Percentiles rank a stretch among this genome's conserved stretches.
Evolutionary conservation across 2,329 filamentous ascomycete species (phyloP).

Genomic region (Colletotrichum paranaense): DNA sequence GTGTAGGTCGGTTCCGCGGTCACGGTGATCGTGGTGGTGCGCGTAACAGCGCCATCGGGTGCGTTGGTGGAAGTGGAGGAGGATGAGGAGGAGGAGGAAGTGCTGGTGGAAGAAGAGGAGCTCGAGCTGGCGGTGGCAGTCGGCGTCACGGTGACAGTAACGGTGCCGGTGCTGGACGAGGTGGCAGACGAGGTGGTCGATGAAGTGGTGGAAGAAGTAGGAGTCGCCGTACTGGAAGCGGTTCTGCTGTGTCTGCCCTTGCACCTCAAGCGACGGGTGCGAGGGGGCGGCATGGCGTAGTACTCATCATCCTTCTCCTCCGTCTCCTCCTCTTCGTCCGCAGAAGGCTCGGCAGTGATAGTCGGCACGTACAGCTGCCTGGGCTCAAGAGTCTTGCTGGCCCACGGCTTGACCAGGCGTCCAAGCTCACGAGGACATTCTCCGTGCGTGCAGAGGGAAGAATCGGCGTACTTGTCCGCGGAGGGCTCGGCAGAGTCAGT

Average conservation of each 20-base stretch:
- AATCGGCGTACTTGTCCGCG: too few relatives aligned
- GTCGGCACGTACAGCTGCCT: background rate
- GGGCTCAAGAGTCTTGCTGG: background rate
- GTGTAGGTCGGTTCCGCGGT: background rate
- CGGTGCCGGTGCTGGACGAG: background rate
- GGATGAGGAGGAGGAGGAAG: background rate
- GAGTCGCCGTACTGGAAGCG: background rate
- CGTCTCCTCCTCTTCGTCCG: too few relatives aligned
- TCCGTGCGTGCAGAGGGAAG: background rate
- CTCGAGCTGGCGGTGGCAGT: background rate
- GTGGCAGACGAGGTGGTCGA: background rate
- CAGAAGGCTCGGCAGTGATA: too few relatives aligned
- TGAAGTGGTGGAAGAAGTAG: background rate
- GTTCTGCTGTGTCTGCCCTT: background rate
- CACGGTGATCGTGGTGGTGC: background rate
- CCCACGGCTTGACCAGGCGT: background rate
- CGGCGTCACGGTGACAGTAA: background rate
- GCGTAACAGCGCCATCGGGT: background rate
- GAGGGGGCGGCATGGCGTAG: too few relatives aligned
- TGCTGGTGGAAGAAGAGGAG: background rate
- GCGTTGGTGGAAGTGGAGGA: background rate
- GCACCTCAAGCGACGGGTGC: too few relatives aligned
- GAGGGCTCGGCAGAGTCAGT: too few relatives aligned
- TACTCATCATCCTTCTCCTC: too few relatives aligned
- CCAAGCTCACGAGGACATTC: background rate